Evolutionary conservation across 108 stramenopile genomes (phyloP).

Genomic region (Mediolabrus comicus): DNA sequence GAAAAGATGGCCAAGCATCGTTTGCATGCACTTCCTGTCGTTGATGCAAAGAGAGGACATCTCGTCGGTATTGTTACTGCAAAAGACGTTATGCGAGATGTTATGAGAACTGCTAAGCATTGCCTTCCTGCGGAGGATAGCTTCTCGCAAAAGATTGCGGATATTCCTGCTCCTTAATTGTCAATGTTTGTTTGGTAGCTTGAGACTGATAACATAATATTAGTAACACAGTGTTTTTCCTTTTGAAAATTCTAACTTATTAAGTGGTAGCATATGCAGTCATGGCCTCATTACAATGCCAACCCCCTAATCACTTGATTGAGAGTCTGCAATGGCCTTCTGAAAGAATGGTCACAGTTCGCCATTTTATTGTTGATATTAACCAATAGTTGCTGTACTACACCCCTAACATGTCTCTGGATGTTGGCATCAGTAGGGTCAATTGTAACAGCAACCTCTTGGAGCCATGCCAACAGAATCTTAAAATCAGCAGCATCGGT

Average conservation of each 20-base stretch:
- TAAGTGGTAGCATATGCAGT: neutral
- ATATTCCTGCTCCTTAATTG: neutral
- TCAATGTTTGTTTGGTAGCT: constrained; percentile 1
- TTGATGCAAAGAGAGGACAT: constrained; percentile 34
- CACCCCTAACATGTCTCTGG: constrained; percentile 57
- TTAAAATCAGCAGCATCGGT: constrained; percentile 50
- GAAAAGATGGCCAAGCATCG: constrained; percentile 42
- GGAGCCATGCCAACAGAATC: constrained; percentile 79
- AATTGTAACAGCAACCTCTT: constrained; percentile 81
- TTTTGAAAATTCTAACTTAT: neutral
- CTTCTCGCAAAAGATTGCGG: constrained; percentile 22
- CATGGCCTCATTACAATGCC: constrained; percentile 6
- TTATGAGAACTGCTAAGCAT: constrained; percentile 36
- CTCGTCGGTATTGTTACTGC: constrained; percentile 44
- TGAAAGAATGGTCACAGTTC: constrained; percentile 57
- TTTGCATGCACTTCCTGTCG: constrained; percentile 36
- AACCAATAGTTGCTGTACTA: constrained; percentile 62
- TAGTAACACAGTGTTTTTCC: too few relatives aligned
- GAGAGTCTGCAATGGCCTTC: constrained; percentile 72
- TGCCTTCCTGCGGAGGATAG: constrained; percentile 33
- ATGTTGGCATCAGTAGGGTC: constrained; percentile 77
- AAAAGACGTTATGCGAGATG: constrained; percentile 50
- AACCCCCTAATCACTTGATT: constrained; percentile 80
- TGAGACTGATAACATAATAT: too few relatives aligned
- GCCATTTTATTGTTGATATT: constrained; percentile 68